phyloP scores from a whole-genome alignment of 2,329 filamentous ascomycete species.

The Nemania diffusa region DNA sequence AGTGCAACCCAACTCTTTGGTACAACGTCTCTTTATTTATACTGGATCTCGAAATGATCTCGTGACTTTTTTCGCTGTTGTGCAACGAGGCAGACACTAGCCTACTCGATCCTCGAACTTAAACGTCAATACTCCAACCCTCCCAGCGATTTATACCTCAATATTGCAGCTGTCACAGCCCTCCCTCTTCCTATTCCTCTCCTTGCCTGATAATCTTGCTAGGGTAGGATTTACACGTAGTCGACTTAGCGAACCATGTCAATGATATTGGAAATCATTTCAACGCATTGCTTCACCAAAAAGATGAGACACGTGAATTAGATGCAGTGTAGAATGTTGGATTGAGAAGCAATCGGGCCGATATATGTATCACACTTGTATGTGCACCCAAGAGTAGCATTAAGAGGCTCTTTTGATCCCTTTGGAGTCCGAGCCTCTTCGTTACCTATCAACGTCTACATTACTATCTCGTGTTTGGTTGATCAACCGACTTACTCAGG shows the following conservation, averaged over 20 bases:
- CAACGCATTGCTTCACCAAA: not conserved
- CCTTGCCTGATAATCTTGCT: not conserved
- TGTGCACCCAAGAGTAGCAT: not conserved
- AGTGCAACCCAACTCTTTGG: not conserved
- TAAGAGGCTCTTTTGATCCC: not conserved
- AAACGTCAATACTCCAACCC: no score
- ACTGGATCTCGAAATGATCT: not conserved
- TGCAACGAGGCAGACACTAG: not conserved
- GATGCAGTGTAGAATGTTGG: slow-evolving; percentile 1
- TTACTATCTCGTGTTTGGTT: not conserved
- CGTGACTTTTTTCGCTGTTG: not conserved
- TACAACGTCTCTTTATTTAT: not conserved
- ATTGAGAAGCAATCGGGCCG: not conserved
- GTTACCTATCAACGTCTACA: not conserved
- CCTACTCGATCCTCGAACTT: not conserved
- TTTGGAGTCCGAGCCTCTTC: not conserved
- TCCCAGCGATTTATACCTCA: not conserved
- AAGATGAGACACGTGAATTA: not conserved
- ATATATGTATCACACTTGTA: not conserved
- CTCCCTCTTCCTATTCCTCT: not conserved
- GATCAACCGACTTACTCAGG: no score
- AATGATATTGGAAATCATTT: not conserved
- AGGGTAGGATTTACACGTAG: not conserved
- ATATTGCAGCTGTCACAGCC: not conserved
- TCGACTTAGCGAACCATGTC: not conserved